Percentiles rank a stretch among this genome's conserved stretches.
Conservation (phyloP, 495 filamentous ascomycete genomes). For the Neurospora tetraspora region DNA sequence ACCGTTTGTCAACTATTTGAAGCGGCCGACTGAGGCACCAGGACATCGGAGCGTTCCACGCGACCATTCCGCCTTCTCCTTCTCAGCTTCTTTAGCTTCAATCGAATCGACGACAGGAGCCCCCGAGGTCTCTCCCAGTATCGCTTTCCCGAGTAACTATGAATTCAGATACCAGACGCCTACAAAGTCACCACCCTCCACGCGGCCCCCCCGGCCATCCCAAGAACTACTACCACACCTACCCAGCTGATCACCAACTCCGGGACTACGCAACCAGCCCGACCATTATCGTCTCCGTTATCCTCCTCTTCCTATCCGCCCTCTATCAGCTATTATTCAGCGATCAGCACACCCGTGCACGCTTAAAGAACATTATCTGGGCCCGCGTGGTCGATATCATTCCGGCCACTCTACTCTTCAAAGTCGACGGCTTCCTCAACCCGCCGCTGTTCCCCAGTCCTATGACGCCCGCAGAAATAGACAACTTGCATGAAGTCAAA, state of each 20-base stretch:
- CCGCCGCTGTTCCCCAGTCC: conserved; percentile 23
- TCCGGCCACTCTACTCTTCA: conserved; percentile 50
- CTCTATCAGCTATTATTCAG: conserved; percentile 26
- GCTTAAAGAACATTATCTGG: conserved; percentile 43
- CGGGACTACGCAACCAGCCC: conserved; percentile 24
- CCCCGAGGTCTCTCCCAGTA: background rate
- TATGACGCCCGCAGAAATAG: conserved; percentile 10
- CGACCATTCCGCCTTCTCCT: background rate
- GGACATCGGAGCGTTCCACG: background rate
- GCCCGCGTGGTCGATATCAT: conserved; percentile 50
- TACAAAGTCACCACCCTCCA: conserved; percentile 15
- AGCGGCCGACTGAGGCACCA: background rate
- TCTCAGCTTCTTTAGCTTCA: background rate
- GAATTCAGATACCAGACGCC: conserved; percentile 19
- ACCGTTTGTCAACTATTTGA: background rate
- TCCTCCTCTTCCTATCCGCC: conserved; percentile 30
- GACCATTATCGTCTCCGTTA: conserved; percentile 24
- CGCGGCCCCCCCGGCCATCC: conserved; percentile 11
- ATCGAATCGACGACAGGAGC: background rate
- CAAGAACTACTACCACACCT: conserved; percentile 9
- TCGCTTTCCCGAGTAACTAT: conserved; percentile 6
- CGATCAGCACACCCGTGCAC: background rate
- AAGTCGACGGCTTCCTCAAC: conserved; percentile 41
- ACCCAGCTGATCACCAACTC: conserved; percentile 12
- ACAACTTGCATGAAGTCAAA: conserved; percentile 44